Percentiles rank a stretch among this genome's conserved stretches.
Conservation (phyloP, 305 asterid species). For the Nicotiana rustica region DNA sequence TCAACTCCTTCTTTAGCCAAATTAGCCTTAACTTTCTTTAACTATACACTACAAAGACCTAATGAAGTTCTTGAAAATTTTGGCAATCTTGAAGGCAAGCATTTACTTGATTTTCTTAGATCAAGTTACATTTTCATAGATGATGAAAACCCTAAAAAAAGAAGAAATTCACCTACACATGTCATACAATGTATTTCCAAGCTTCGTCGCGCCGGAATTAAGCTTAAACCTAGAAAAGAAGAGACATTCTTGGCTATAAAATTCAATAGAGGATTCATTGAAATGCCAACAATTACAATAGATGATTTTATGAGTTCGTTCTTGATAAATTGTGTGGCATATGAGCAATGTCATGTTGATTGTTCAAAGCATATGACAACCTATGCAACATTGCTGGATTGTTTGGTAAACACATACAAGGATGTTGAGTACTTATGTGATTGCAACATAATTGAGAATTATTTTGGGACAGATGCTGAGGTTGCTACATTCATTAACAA, state of each 20-base stretch:
- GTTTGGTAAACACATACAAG: conserved; percentile 61
- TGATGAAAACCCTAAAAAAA: conserved; percentile 36
- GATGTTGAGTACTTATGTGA: conserved; percentile 70
- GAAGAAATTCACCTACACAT: conserved; percentile 41
- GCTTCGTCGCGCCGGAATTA: conserved; percentile 76
- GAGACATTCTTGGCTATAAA: conserved; percentile 63
- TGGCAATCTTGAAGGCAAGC: conserved; percentile 55
- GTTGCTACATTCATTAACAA: conserved; percentile 67
- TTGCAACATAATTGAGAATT: conserved; percentile 68
- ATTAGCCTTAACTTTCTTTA: conserved; percentile 64
- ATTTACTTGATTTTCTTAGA: conserved; percentile 79
- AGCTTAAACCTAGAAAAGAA: conserved; percentile 46
- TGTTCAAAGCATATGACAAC: conserved; percentile 83
- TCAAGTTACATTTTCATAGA: conserved; percentile 66
- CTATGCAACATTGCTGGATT: conserved; percentile 71
- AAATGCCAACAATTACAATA: conserved; percentile 71
- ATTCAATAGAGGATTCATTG: conserved; percentile 66
- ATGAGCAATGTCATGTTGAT: conserved; percentile 73
- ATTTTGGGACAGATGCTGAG: conserved; percentile 75
- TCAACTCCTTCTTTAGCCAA: conserved; percentile 51
- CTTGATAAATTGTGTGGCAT: conserved; percentile 80
- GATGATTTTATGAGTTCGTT: conserved; percentile 85
- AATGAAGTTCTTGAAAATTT: conserved; percentile 47
- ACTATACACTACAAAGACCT: conserved; percentile 53
- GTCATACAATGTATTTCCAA: conserved; percentile 72